Evolutionary conservation across 1,284 basidiomycete genomes (phyloP), one percentile per base, ranked within the genome.

Genomic region (Ustilago curta): DNA sequence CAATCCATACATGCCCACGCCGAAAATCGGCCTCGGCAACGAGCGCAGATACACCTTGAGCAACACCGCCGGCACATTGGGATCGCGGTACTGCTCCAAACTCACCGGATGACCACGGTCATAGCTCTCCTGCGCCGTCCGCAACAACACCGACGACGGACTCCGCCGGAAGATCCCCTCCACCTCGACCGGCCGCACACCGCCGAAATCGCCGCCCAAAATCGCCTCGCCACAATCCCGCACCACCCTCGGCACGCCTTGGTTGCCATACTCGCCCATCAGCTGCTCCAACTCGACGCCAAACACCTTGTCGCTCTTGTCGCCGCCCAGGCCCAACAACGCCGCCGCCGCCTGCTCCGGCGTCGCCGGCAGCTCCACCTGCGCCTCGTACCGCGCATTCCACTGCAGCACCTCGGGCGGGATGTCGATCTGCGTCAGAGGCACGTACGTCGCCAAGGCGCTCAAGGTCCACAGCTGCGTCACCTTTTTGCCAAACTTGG

Each of bases 401-500:
- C 35, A 57, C 91, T 90, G 88, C 83, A 94, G 92, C 18, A 92
- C 91, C 14, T 91, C 89, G 16, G 92, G 90, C 21, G 91, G 90
- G 48, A 94, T 90, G 83, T 94, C 92, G 55, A 94, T 93, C 81
- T 93, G 92, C 0, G 91, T 92, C 25, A 94, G 83, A 4, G 93
- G 93, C 14, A 94, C 89, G 78, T 91, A 87, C 55, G 87, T 87
- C 12, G 92, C 92, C 55, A 94, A 88, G 40, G 90, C 90, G 19
- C 91, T 91, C 12, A 94, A 88, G 0, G 91, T 93, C 62, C 89
- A 87, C 61, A 92, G 88, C 83, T 92, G 93, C 35, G 88, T 86
- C 70, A 94, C 88, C 86, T 94, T 94, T 76, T 90, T 90, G 83
- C 92, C 92, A 86, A 94, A 94, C 84, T 94, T 94, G 31, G 93